Evolutionary conservation across 2,329 filamentous ascomycete species (phyloP).

Genomic region (Cordyceps javanica): DNA sequence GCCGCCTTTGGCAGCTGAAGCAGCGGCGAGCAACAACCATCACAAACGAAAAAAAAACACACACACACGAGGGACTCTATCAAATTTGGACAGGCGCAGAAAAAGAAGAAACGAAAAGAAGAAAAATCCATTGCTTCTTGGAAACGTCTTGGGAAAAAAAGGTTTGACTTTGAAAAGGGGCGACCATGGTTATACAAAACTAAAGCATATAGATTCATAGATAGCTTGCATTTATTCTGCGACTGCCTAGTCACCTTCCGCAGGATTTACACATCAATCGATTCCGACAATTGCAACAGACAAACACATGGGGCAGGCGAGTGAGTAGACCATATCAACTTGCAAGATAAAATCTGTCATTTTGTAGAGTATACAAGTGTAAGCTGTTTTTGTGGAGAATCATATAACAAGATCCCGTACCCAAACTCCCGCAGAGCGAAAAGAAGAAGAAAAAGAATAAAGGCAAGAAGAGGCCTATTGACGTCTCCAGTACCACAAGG

Average conservation of each 20-base stretch:
- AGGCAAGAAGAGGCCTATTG: constrained; percentile 12
- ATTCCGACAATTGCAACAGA: background rate
- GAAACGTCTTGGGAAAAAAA: too few relatives aligned
- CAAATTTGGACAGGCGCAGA: too few relatives aligned
- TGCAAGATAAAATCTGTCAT: constrained; percentile 1
- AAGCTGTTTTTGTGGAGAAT: constrained; percentile 7
- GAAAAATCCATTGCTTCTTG: too few relatives aligned
- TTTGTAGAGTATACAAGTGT: constrained; percentile 3
- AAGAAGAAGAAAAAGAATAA: too few relatives aligned
- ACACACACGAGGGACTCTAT: too few relatives aligned
- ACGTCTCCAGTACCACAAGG: constrained; percentile 31
- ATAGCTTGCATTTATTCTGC: background rate
- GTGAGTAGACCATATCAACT: background rate
- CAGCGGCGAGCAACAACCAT: too few relatives aligned
- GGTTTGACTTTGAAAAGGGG: too few relatives aligned
- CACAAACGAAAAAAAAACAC: too few relatives aligned
- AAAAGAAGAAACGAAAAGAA: too few relatives aligned
- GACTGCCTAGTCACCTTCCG: too few relatives aligned
- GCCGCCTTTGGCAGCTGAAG: constrained; percentile 52
- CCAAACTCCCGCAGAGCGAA: constrained; percentile 10
- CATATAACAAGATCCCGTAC: constrained; percentile 4
- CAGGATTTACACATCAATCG: too few relatives aligned
- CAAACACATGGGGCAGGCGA: background rate
- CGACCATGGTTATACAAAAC: background rate
- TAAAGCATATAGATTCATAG: background rate